phyloP scores from a whole-genome alignment of 2,329 filamentous ascomycete species.

The Aspergillus fumigatiaffinis region DNA sequence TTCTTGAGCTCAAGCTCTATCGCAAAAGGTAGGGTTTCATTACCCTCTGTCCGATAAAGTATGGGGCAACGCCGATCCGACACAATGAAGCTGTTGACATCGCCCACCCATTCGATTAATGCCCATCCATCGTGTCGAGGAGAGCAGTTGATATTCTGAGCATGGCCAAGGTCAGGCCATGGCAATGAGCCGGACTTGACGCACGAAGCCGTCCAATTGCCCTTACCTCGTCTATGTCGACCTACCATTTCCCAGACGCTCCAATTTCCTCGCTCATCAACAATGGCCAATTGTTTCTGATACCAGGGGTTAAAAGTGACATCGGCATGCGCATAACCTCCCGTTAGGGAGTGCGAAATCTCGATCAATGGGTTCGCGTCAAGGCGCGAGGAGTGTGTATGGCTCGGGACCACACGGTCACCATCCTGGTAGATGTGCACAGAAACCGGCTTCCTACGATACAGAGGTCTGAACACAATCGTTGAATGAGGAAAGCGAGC shows the following conservation, averaged over 20 bases:
- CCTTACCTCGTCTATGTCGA: constrained; percentile 24
- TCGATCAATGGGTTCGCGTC: constrained; percentile 46
- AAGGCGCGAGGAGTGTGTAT: constrained; percentile 38
- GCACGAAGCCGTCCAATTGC: constrained; percentile 25
- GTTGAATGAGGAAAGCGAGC: constrained; percentile 47
- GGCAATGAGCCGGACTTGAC: constrained; percentile 31
- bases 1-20: constrained; percentile 36
- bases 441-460: constrained; percentile 27
- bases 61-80: constrained; percentile 47
- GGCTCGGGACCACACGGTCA: constrained; percentile 6
- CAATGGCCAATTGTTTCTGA: constrained; percentile 52
- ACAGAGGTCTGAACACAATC: constrained; percentile 45
- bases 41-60: constrained; percentile 31
- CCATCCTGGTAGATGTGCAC: constrained; percentile 13
- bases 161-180: constrained; percentile 13
- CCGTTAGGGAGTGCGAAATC: constrained; percentile 42
- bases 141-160: constrained; percentile 8
- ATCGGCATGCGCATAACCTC: constrained; percentile 48
- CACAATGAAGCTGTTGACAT: constrained; percentile 44
- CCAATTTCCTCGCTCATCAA: constrained; percentile 55
- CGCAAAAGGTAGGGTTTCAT: constrained; percentile 20
- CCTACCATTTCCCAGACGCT: constrained; percentile 45
- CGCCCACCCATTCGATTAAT: constrained; percentile 37
- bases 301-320: constrained; percentile 59
- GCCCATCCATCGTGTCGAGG: constrained; percentile 43